phyloP scores from a whole-genome alignment of 371 early-diverging fungal species.

The Umbelopsis sp. region DNA sequence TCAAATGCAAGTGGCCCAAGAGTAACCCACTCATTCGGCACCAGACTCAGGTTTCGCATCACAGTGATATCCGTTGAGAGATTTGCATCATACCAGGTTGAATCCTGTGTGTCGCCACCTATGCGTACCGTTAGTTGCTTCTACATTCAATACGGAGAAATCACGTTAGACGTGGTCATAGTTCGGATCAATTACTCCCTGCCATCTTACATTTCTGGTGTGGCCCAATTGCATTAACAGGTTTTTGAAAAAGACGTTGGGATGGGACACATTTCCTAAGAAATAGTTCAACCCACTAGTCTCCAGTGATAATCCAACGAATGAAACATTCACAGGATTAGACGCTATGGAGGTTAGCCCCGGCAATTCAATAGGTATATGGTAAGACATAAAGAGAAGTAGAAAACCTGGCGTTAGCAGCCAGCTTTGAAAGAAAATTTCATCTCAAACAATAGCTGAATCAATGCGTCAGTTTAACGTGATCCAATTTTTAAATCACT shows the following conservation, averaged over 20 bases:
- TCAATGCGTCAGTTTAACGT: too few species aligned
- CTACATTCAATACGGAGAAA: background rate
- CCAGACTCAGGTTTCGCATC: background rate
- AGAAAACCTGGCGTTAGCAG: background rate
- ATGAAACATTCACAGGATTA: background rate
- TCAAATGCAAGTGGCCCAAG: background rate
- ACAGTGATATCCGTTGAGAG: background rate
- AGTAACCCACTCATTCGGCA: background rate
- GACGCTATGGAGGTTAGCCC: background rate
- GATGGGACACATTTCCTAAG: background rate
- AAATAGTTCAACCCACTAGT: slow-evolving; percentile 8
- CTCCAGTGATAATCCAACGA: slow-evolving; percentile 9
- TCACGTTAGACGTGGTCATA: background rate
- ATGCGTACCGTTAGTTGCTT: background rate
- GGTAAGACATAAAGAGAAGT: background rate
- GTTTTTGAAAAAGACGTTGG: background rate
- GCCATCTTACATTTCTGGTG: background rate
- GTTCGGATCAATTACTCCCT: background rate
- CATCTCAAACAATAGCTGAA: background rate
- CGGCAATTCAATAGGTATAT: background rate
- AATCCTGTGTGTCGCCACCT: background rate
- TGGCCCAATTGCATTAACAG: background rate
- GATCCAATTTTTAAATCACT: too few species aligned
- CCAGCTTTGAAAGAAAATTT: background rate
- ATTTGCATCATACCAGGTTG: background rate